Percentiles rank a stretch among this genome's conserved stretches.
These are phyloP conservation scores for Clonostachys chloroleuca DNA, from an alignment of 2,329 filamentous ascomycete species.

Conservation along the genomic window DNA sequence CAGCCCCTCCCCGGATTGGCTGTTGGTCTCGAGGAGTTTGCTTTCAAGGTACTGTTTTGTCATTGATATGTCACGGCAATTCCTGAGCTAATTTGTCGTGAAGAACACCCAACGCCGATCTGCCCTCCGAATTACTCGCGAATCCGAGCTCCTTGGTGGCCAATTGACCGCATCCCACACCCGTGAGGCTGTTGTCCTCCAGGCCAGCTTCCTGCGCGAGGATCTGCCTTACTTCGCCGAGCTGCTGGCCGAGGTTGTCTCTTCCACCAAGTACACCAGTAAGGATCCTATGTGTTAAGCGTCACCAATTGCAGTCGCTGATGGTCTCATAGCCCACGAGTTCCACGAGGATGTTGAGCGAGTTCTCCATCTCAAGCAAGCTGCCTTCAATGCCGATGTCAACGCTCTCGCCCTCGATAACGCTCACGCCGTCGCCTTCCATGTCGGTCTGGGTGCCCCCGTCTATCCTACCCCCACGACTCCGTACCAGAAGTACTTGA, in stretches of 20 bases:
- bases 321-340: slow-evolving; percentile 64
- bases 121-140: slow-evolving; percentile 87
- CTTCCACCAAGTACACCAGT: slow-evolving; percentile 82
- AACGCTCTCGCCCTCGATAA: slow-evolving; percentile 74
- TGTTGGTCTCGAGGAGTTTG: slow-evolving; percentile 88
- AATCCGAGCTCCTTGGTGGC: slow-evolving; percentile 91
- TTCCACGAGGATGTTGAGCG: slow-evolving; percentile 83
- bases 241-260: slow-evolving; percentile 86
- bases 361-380: slow-evolving; percentile 73
- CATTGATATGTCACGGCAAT: neutral
- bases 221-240: slow-evolving; percentile 98
- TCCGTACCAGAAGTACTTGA: slow-evolving; percentile 75
- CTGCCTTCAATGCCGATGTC: slow-evolving; percentile 60
- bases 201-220: slow-evolving; percentile 91
- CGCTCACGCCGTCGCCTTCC: slow-evolving; percentile 84
- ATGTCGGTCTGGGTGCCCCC: slow-evolving; percentile 82
- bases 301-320: neutral
- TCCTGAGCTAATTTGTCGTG: slow-evolving; percentile 42
- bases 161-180: slow-evolving; percentile 85
- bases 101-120: slow-evolving; percentile 85
- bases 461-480: slow-evolving; percentile 68
- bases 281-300: slow-evolving; percentile 23
- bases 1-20: slow-evolving; percentile 86
- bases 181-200: slow-evolving; percentile 86
- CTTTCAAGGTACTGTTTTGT: slow-evolving; percentile 72